Evolutionary conservation across 2,329 filamentous ascomycete genomes (phyloP), one percentile per base, ranked within the genome.

Genomic region (Plectosphaerella sp.): DNA sequence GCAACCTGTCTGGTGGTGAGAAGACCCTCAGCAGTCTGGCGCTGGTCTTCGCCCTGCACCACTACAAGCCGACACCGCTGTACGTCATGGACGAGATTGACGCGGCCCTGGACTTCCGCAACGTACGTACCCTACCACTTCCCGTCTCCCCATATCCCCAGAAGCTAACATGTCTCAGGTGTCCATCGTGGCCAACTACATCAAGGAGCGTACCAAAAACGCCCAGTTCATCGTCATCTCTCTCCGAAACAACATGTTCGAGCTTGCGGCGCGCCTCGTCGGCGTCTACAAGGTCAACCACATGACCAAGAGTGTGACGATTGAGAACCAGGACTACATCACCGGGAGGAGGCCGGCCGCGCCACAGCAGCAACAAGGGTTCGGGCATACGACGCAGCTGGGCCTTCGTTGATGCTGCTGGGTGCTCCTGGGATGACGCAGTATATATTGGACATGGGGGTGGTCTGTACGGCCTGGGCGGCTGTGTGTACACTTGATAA

Each of bases 81-180:
- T 99, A 99, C 69, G 94, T 99, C 63, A 99, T 99, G 94, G 94
- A 99, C 72, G 94, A 99, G 75, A 99, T 99, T 68, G 94, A 99
- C 72, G 94, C 94, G 20, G 94, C 94, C 28, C 73, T 99, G 73
- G 94, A 99, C 75, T 99, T 99, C 78, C 80, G 92, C 73, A 99
- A 99, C 67, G 94, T 96, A 66, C 86, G 89, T 84, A 45, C 11
- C 28, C 28, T 48, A 45, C 37, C 43, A 28, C 50, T 6, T 42
- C 35, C 11, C 11, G 3, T 3, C 3, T 22, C 16, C 7, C 14
- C 12, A 12, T 3, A 18, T 43, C 11, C 15, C 16, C 36, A 20
- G 15, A 14, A 50, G 25, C 53, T 56, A 54, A 63, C 25, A 18
- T 47, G 6, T n/a, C 10, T 6, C 61, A 93, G 90, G 89, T 97